A percentile compares a stretch with the other conserved stretches of the same genome.
These are phyloP conservation scores for Rhizopogon rudus DNA, from an alignment of 768 basidiomycete genomes.

Conservation along the genomic window DNA sequence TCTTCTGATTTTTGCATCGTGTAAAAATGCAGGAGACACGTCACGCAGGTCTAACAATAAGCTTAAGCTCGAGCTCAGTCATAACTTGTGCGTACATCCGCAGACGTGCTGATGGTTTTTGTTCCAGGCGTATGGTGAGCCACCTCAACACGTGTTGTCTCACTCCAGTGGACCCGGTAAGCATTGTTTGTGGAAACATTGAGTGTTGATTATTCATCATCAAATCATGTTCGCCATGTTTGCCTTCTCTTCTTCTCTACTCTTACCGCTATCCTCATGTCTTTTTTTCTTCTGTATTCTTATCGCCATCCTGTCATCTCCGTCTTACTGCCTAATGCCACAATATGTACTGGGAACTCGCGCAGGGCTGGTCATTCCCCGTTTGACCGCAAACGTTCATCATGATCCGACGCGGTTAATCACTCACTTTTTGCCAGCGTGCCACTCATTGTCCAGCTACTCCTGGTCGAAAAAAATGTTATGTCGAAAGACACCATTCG, in stretches of 20 bases:
- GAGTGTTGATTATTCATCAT: background rate
- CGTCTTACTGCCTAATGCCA: background rate
- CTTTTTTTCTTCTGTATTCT: background rate
- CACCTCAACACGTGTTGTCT: background rate
- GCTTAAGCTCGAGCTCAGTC: too few species aligned
- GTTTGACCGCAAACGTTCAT: background rate
- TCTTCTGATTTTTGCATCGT: background rate
- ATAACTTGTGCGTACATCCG: background rate
- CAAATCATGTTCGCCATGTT: background rate
- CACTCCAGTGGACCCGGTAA: background rate
- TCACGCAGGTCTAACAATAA: background rate
- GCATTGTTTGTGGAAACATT: background rate
- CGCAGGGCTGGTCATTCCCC: background rate
- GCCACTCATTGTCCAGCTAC: background rate
- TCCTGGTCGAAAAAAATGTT: too few species aligned
- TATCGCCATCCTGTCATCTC: background rate
- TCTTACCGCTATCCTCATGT: too few species aligned
- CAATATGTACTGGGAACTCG: too few species aligned
- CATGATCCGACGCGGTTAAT: too few species aligned
- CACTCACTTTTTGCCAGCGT: background rate
- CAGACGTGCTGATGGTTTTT: too few species aligned
- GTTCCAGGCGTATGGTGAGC: background rate
- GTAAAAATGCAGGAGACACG: background rate
- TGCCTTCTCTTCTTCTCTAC: background rate
- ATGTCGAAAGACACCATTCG: background rate